A percentile compares a stretch with the other conserved stretches of the same genome.
Evolutionary conservation across 169 alveolate species (phyloP).

Genomic region (Plasmodium relictum): DNA sequence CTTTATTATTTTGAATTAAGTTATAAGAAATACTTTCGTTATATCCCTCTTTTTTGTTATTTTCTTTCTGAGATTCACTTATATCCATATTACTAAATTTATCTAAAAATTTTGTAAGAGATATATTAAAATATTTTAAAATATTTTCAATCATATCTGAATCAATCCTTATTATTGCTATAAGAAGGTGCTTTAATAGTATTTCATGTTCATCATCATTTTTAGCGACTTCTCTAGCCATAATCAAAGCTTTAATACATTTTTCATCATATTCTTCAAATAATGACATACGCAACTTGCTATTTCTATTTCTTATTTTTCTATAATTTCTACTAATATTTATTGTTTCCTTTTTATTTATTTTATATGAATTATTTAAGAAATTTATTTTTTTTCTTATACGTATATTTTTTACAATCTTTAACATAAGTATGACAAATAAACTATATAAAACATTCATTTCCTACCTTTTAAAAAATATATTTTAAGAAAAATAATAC

Average conservation of each 20-base stretch:
- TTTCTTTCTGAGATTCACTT: neutral
- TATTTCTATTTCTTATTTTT: constrained; percentile 19
- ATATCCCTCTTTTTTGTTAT: neutral
- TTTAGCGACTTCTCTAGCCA: constrained; percentile 76
- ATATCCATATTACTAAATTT: constrained; percentile 33
- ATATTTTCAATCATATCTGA: constrained; percentile 28
- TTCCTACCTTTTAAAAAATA: constrained; percentile 17
- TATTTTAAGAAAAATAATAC: neutral
- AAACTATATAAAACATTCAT: constrained; percentile 43
- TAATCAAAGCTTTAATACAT: constrained; percentile 61
- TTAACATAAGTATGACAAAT: constrained; percentile 15
- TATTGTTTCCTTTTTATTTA: constrained; percentile 29
- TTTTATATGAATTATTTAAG: constrained; percentile 20
- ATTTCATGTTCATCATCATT: constrained; percentile 51
- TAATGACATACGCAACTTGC: constrained; percentile 15
- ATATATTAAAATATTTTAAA: constrained; percentile 49
- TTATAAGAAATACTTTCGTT: constrained; percentile 1
- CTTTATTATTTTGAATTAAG: neutral
- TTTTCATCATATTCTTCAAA: constrained; percentile 73
- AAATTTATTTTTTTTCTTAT: constrained; percentile 26
- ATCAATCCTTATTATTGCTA: constrained; percentile 49
- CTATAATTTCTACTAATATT: constrained; percentile 13
- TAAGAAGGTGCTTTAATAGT: constrained; percentile 37
- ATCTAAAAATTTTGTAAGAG: constrained; percentile 42
- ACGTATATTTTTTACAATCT: constrained; percentile 39